Percentiles rank a stretch among this genome's conserved stretches.
Conservation (phyloP, 2,329 filamentous ascomycete genomes). For the Cyanodermella asteris region DNA sequence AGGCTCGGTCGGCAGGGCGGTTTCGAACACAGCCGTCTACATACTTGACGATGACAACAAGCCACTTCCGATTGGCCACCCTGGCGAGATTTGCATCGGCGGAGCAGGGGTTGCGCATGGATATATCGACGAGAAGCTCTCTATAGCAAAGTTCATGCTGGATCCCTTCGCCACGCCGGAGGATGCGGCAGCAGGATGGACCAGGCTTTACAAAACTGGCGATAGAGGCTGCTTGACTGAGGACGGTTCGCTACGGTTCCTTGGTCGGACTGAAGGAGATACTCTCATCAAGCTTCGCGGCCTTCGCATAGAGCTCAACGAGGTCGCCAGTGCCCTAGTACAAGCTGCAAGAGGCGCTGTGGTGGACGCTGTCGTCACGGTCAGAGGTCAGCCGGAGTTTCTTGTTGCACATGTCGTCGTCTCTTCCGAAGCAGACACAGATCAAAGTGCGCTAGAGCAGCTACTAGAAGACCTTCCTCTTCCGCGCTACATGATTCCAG, state of each 20-base stretch:
- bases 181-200: slow-evolving; percentile 6
- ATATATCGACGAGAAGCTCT: slow-evolving; percentile 3
- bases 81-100: slow-evolving; percentile 22
- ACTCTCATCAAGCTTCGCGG: slow-evolving; percentile 7
- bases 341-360: slow-evolving; percentile 11
- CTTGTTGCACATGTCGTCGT: slow-evolving; percentile 18
- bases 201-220: slow-evolving; percentile 11
- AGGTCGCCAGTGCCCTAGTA: slow-evolving; percentile 12
- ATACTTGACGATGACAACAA: slow-evolving; percentile 19
- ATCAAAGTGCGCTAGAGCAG: slow-evolving; percentile 6
- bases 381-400: slow-evolving; percentile 9
- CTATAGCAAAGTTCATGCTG: slow-evolving; percentile 8
- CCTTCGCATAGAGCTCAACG: slow-evolving; percentile 6
- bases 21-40: slow-evolving; percentile 10
- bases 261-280: slow-evolving; percentile 13
- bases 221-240: slow-evolving; percentile 12
- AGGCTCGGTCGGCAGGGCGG: slow-evolving; percentile 3
- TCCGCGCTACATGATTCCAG: slow-evolving; percentile 17
- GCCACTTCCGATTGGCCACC: slow-evolving; percentile 18
- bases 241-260: slow-evolving; percentile 11
- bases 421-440: too few species aligned
- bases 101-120: slow-evolving; percentile 12
- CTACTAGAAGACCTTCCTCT: slow-evolving; percentile 12
- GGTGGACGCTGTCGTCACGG: slow-evolving; percentile 10
- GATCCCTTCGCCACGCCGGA: slow-evolving; percentile 8